Base-by-base conservation (phyloP, 305 asterid genomes). In the Euphrasia arctica region DNA sequence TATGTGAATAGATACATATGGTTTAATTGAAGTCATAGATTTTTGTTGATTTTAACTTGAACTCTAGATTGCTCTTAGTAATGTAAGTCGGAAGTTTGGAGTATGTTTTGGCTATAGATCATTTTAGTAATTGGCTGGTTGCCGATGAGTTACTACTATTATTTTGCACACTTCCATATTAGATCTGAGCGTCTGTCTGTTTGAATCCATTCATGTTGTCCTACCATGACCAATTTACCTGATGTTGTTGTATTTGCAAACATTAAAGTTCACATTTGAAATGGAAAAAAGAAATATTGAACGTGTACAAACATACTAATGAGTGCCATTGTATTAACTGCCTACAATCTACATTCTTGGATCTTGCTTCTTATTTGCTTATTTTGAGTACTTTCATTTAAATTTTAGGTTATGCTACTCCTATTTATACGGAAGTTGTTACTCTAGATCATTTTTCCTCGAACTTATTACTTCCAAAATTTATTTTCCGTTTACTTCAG, bases 401-500 rank as follows among this genome's bases (percentile, higher is more conserved):
- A 64, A 54, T 62, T 57, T 59, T 55, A 48, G 32, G 60, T 61
- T 57, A n/a, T 60, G 47, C 2, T 4, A 54, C 70, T 65, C 54
- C 54, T 60, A 31, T 18, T 61, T 47, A 56, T 54, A 12, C 4
- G 62, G 50, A 55, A 29, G 66, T 58, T 62, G 12, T 52, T 29
- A 45, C 15, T 11, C 15, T n/a, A 15, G 31, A 51, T 31, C 12
- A 13, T 25, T 69, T 42, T 15, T 15, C 42, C 11, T 56, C 59
- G 14, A 55, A 48, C 31, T 48, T 50, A 68, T 57, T 51, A 45
- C 64, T 67, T 55, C 65, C 25, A 67, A 61, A 18, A 70, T 57
- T 72, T 9, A 9, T 13, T 70, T 67, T 67, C 41, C 54, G 59
- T 69, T 3, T 22, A 66, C 77, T 65, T 79, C 88, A 92, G 98